phyloP scores from a whole-genome alignment of 768 basidiomycete genomes.

The Hebeloma cylindrosporum region DNA sequence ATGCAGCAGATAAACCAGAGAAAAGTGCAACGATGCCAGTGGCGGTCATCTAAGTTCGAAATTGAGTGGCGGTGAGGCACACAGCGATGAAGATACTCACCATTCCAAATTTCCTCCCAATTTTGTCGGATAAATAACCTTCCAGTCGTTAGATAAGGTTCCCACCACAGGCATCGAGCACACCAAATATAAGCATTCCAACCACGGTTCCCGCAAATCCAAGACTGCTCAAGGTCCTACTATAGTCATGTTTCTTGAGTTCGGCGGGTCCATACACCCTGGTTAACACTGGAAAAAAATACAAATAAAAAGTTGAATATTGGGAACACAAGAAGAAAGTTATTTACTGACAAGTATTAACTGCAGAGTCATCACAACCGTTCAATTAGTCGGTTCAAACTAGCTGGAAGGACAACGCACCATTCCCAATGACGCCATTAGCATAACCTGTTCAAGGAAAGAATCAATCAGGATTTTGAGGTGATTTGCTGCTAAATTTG shows the following conservation, averaged over 20 bases:
- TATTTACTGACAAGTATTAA: slow-evolving; percentile 59
- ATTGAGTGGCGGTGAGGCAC: neutral
- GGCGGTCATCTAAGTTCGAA: slow-evolving; percentile 57
- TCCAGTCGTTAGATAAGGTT: neutral
- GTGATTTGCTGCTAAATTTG: neutral
- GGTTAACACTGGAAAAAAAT: slow-evolving; percentile 51
- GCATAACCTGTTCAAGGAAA: slow-evolving; percentile 59
- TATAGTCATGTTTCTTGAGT: slow-evolving; percentile 56
- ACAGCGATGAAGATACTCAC: slow-evolving; percentile 34
- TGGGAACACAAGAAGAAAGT: neutral
- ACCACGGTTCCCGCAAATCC: slow-evolving; percentile 86
- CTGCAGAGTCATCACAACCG: slow-evolving; percentile 32
- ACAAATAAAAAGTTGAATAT: neutral
- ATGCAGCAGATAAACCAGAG: slow-evolving; percentile 79
- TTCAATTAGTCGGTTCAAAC: neutral
- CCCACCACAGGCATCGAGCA: neutral
- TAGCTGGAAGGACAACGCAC: slow-evolving; percentile 41
- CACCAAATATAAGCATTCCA: slow-evolving; percentile 79
- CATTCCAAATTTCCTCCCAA: slow-evolving; percentile 90
- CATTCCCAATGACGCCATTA: slow-evolving; percentile 75
- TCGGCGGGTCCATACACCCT: slow-evolving; percentile 65
- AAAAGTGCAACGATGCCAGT: slow-evolving; percentile 84
- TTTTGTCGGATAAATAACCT: slow-evolving; percentile 79
- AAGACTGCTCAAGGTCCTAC: slow-evolving; percentile 62
- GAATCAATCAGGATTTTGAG: slow-evolving; percentile 5